phyloP scores from a whole-genome alignment of 2,329 filamentous ascomycete genomes.

The Penicillium rolfsii region DNA sequence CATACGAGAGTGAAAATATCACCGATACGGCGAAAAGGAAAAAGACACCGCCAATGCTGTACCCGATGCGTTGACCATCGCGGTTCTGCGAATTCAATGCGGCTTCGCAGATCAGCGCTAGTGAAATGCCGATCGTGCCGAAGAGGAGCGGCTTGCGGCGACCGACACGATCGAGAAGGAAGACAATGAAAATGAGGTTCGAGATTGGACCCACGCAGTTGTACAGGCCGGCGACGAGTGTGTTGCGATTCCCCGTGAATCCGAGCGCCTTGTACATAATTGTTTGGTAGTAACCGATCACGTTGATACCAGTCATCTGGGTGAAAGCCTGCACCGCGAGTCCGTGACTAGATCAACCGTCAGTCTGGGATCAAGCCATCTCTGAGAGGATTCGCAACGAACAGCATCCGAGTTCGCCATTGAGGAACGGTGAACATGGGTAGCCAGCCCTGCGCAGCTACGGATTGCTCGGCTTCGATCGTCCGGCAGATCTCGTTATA shows the following conservation, averaged over 20 bases:
- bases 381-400: conserved; percentile 12
- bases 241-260: conserved; percentile 57
- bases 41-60: conserved; percentile 65
- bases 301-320: conserved; percentile 55
- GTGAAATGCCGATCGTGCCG: conserved; percentile 58
- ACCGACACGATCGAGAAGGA: conserved; percentile 59
- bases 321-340: conserved; percentile 67
- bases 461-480: conserved; percentile 61
- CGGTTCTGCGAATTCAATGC: conserved; percentile 58
- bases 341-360: conserved; percentile 49
- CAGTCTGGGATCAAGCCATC: conserved; percentile 7
- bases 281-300: conserved; percentile 49
- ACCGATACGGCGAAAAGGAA: conserved; percentile 67
- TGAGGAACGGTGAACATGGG: conserved; percentile 48
- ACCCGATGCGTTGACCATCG: conserved; percentile 45
- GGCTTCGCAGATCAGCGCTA: conserved; percentile 64
- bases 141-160: conserved; percentile 58
- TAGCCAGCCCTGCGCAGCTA: conserved; percentile 51
- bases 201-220: conserved; percentile 58
- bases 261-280: conserved; percentile 53
- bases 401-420: conserved; percentile 62
- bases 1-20: conserved; percentile 63
- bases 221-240: conserved; percentile 64
- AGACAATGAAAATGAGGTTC: conserved; percentile 56
- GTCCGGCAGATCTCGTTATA: conserved; percentile 45